Evolutionary conservation across 129 eudicot species (phyloP), one percentile per base, ranked within the genome.

Genomic region (Centaurea solstitialis): DNA sequence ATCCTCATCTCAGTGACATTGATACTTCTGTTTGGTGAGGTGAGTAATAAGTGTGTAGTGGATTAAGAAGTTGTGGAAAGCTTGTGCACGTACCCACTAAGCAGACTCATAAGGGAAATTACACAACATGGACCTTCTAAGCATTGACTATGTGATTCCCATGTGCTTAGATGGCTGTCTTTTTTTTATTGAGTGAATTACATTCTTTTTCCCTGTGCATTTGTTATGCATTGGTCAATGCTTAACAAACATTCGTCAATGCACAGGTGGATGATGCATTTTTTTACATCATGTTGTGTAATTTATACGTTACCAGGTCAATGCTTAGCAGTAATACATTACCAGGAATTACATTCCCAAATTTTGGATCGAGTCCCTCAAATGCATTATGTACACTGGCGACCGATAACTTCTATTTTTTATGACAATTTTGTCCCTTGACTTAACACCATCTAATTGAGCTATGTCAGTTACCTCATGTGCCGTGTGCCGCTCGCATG

Each of bases 1-100:
- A 92, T 94, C 66, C 87, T 94, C 40, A 92, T 94, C 68, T 94
- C 99, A 35, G 99, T 94, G 74, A 94, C 99, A 37, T 88, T 94
- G 80, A 90, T 94, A 41, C 99, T 94, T 85, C 82, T 92, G 78
- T 92, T 94, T 85, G 99, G 99, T 59, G 99, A 94, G 97, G 99
- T 92, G 26, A 82, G 87, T 39, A 40, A 35, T 71, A 47, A 43
- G n/a, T 45, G 20, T 47, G 35, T 28, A 61, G 13, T 0, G 3
- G 6, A 68, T 53, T 23, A 57, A 61, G 21, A 24, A 1, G 4
- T 61, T 61, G 68, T 7, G 68, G 10, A 20, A 61, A 61, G 68
- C 68, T 61, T 61, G 68, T 61, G 21, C 6, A 6, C 20, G 0
- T 15, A 50, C 62, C 62, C 62, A 50, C 62, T 50, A 50, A 57